Evolutionary conservation across 805 yeast genomes (phyloP).

Genomic region (Saccharomycopsis synnaedendra): DNA sequence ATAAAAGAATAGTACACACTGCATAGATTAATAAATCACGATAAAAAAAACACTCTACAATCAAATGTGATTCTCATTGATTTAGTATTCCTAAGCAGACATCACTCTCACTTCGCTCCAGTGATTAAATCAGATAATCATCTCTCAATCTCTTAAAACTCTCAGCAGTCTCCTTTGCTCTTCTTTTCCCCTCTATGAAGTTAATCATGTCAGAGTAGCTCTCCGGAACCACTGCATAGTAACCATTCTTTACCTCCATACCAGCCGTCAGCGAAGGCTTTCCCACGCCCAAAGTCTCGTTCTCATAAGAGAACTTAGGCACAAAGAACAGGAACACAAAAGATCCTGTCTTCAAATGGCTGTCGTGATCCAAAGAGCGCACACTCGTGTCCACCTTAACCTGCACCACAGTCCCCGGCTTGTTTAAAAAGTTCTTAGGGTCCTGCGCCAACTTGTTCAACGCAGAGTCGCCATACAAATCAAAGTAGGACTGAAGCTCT

Average conservation of each 20-base stretch:
- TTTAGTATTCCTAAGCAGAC: no score
- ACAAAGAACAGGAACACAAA: constrained; percentile 86
- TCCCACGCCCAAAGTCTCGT: constrained; percentile 18
- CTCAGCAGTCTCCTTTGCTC: constrained; percentile 72
- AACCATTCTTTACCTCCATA: constrained; percentile 35
- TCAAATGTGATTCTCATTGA: no score
- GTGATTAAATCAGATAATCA: not conserved
- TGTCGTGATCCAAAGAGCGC: constrained; percentile 50
- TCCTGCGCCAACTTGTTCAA: constrained; percentile 43
- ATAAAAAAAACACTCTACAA: no score
- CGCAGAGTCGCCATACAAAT: constrained; percentile 37
- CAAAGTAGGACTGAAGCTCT: constrained; percentile 17
- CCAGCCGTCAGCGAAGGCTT: constrained; percentile 18
- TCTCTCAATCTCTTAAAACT: constrained; percentile 39
- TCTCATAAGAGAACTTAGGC: constrained; percentile 38
- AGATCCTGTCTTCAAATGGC: constrained; percentile 66
- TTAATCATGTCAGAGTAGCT: constrained; percentile 89
- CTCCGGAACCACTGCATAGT: constrained; percentile 71
- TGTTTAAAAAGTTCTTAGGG: constrained; percentile 46
- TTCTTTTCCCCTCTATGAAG: constrained; percentile 81
- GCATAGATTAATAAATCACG: no score
- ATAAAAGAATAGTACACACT: no score
- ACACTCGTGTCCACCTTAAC: constrained; percentile 81
- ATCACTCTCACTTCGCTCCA: no score
- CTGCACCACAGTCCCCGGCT: constrained; percentile 83